These are phyloP conservation scores for Barnettozyma salicaria DNA, from an alignment of 805 yeast species.

Conservation along the genomic window DNA sequence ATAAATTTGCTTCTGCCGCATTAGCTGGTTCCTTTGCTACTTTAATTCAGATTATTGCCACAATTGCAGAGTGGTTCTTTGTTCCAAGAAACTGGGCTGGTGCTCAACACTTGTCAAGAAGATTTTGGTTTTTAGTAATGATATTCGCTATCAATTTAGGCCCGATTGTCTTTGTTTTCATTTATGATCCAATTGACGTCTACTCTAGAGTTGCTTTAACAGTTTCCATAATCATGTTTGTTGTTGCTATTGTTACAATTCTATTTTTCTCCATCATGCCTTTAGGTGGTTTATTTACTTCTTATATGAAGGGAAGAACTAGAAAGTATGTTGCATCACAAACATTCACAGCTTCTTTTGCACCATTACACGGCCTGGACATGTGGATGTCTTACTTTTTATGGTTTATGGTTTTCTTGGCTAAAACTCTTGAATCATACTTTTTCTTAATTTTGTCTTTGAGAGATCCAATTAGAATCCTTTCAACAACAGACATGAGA, in stretches of 20 bases:
- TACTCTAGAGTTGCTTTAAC: conserved; percentile 68
- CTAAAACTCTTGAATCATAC: conserved; percentile 87
- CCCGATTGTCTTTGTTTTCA: conserved; percentile 81
- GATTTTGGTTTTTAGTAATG: conserved; percentile 66
- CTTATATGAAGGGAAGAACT: conserved; percentile 79
- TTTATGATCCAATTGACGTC: conserved; percentile 63
- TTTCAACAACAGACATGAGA: conserved; percentile 82
- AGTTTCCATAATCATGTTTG: conserved; percentile 82
- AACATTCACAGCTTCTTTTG: conserved; percentile 90
- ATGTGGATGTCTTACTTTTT: conserved; percentile 94
- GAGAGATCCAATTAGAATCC: conserved; percentile 90
- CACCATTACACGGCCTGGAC: conserved; percentile 76
- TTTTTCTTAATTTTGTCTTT: conserved; percentile 82
- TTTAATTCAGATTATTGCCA: conserved; percentile 77
- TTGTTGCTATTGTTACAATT: conserved; percentile 79
- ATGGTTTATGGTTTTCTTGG: conserved; percentile 85
- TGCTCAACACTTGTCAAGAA: conserved; percentile 91
- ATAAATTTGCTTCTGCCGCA: conserved; percentile 89
- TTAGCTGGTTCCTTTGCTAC: conserved; percentile 88
- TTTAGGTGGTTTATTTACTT: conserved; percentile 90
- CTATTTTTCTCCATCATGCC: conserved; percentile 93
- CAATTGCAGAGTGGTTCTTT: conserved; percentile 88
- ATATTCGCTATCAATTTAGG: conserved; percentile 71
- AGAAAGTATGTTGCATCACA: conserved; percentile 90
- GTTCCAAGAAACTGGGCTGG: conserved; percentile 99